Base-by-base conservation (phyloP, 2,329 filamentous ascomycete species). In the Ophiostoma pallidulum region DNA sequence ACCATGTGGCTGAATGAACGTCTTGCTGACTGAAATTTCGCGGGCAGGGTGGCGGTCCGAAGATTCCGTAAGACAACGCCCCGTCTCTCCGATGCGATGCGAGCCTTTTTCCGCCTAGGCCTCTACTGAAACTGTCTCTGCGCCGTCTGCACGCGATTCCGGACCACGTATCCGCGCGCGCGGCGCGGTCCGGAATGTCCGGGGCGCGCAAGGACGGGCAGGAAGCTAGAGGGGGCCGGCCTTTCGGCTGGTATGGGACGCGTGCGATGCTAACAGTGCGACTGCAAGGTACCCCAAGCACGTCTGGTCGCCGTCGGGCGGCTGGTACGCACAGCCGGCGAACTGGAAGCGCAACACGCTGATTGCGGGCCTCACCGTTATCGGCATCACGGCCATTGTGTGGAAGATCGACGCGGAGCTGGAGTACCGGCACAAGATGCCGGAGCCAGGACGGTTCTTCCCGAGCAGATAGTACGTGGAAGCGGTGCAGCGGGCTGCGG, bases 271-370 rank as follows among this genome's bases (percentile, higher is more conserved):
- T n/a, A n/a, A n/a, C 35, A 31, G 41, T 43, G 4, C 24, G 5
- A 26, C 29, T 31, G 13, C 9, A 19, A 94, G 88, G 63, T 95
- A 95, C 71, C 90, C 89, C 67, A 96, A 95, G 77, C 91, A 98
- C 76, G 88, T 98, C 77, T 98, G 92, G 92, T 97, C 92, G 62
- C 92, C 92, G 53, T 76, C 91, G 56, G 92, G 92, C 77, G 92
- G 92, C 69, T 98, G 92, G 92, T 98, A 98, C 70, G 73, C 84
- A 47, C 91, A 94, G 66, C 92, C 92, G 46, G 74, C 78, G 57
- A 98, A 98, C 76, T 98, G 92, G 92, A 92, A 85, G 66, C 71
- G 73, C 60, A 98, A 98, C 74, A 98, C 92, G 9, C 60, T 58
- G 36, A 32, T 64, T 33, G 57, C 65, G 41, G 59, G 63, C 24